Conservation (phyloP, 306 rosid species). For the Abrus precatorius region DNA sequence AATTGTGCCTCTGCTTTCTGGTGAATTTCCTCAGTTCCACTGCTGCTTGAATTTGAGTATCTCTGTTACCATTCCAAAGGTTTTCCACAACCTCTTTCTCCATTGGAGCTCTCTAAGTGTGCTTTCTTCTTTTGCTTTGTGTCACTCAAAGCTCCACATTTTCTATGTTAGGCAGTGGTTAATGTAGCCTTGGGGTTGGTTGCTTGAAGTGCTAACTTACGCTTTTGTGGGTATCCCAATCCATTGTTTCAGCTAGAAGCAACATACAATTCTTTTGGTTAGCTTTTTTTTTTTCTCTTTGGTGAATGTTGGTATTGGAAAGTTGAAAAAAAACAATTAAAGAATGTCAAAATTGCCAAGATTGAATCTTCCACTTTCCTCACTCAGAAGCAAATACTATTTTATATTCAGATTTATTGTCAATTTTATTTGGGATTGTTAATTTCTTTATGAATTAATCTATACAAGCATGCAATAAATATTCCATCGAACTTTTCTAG, state of each 20-base stretch:
- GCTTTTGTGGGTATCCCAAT: constrained; percentile 61
- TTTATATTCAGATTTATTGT: neutral
- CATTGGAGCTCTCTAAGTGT: constrained; percentile 49
- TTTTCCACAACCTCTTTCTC: constrained; percentile 57
- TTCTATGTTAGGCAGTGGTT: constrained; percentile 43
- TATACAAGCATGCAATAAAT: constrained; percentile 11
- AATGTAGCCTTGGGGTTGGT: constrained; percentile 55
- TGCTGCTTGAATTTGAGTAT: constrained; percentile 61
- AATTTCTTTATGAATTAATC: neutral
- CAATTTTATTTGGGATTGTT: neutral
- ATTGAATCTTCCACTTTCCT: constrained; percentile 58
- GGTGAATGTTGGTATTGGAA: constrained; percentile 36
- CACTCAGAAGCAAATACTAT: constrained; percentile 51
- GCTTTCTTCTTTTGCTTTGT: constrained; percentile 1
- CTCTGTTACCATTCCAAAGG: constrained; percentile 55
- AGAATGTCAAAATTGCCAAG: constrained; percentile 42
- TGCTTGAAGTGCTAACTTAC: constrained; percentile 65
- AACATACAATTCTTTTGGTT: constrained; percentile 59
- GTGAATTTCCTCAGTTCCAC: constrained; percentile 53
- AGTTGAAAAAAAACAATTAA: neutral
- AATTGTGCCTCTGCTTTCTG: constrained; percentile 60
- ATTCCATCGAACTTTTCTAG: constrained; percentile 7
- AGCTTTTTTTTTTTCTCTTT: constrained; percentile 48
- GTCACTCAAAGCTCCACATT: constrained; percentile 11
- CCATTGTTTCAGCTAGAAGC: constrained; percentile 79